phyloP scores from a whole-genome alignment of 257 asterid species.

The Solanum peruvianum region DNA sequence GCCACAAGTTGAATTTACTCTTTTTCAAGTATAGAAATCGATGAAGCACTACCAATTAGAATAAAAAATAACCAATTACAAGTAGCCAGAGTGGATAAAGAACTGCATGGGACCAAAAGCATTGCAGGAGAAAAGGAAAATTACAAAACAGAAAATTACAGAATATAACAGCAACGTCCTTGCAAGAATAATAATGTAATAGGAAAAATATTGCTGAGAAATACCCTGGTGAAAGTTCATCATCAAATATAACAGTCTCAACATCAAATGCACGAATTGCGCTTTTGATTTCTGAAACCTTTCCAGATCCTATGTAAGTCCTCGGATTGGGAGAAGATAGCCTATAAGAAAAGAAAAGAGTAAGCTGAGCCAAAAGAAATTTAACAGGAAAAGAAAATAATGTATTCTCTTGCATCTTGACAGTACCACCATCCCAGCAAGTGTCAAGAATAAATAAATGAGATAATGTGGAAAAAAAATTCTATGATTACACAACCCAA shows the following conservation, averaged over 20 bases:
- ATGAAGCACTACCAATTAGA: neutral
- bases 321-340: slow-evolving; percentile 71
- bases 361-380: neutral
- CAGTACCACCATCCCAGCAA: neutral
- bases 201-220: neutral
- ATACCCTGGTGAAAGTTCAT: slow-evolving; percentile 98
- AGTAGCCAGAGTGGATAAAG: neutral
- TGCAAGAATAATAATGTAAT: neutral
- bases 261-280: slow-evolving; percentile 78
- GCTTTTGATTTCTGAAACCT: slow-evolving; percentile 84
- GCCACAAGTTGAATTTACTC: neutral
- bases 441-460: neutral
- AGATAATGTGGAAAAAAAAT: neutral
- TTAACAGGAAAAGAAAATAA: neutral
- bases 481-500: neutral
- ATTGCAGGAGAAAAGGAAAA: neutral
- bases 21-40: neutral
- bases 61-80: neutral
- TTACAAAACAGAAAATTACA: neutral
- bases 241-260: slow-evolving; percentile 91
- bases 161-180: neutral
- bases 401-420: neutral
- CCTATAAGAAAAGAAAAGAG: slow-evolving; percentile 34
- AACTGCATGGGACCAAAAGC: neutral
- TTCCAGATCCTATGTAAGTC: slow-evolving; percentile 95